Conservation (phyloP, 148 eudicot species). For the Cornus controversa region DNA sequence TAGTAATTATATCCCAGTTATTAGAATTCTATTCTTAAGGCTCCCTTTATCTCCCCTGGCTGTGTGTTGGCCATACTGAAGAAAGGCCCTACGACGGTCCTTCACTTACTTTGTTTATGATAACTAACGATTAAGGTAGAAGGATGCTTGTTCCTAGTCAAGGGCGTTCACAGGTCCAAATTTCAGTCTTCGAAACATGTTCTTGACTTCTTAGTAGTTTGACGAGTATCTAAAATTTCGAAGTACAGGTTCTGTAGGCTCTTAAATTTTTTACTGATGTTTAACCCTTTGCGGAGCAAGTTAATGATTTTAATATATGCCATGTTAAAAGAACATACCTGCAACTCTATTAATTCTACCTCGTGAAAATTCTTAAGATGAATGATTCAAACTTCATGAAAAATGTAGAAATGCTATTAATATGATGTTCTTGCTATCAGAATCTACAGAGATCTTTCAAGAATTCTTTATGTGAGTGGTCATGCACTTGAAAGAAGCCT, state of each 20-base stretch:
- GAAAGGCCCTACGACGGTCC: too few relatives aligned
- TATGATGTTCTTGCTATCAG: slow-evolving; percentile 35
- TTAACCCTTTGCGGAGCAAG: too few relatives aligned
- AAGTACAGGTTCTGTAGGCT: not conserved
- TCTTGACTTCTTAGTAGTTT: too few relatives aligned
- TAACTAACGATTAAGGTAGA: not conserved
- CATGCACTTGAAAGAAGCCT: slow-evolving; percentile 75
- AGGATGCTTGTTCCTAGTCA: not conserved
- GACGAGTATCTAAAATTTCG: too few relatives aligned
- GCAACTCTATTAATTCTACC: not conserved
- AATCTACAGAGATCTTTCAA: slow-evolving; percentile 84
- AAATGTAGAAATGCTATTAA: slow-evolving; percentile 5
- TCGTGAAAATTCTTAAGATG: not conserved
- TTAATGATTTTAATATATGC: not conserved
- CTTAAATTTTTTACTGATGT: too few relatives aligned
- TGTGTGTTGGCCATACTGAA: too few relatives aligned
- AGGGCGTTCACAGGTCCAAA: not conserved
- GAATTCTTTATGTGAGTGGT: slow-evolving; percentile 68
- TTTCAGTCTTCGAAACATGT: too few relatives aligned
- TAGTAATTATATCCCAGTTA: too few relatives aligned
- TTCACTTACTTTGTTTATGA: too few relatives aligned
- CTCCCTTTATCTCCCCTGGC: too few relatives aligned
- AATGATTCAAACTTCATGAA: not conserved
- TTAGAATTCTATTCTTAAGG: too few relatives aligned
- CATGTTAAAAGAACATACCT: not conserved